A percentile compares a stretch with the other conserved stretches of the same genome.
Conservation (phyloP, 345 rosid species). For the Eucalyptus albens region DNA sequence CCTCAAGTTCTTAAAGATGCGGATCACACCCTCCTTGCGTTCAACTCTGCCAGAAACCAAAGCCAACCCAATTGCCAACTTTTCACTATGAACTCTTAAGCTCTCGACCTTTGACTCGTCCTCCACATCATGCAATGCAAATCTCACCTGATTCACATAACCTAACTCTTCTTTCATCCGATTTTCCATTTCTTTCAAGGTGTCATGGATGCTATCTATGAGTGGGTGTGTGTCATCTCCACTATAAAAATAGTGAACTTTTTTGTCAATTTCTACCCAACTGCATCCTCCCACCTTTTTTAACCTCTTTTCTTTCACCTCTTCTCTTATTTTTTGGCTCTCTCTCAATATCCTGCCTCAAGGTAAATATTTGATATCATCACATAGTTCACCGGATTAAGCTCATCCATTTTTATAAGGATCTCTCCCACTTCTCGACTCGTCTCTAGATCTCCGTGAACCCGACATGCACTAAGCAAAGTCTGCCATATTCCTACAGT, state of each 20-base stretch:
- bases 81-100: conserved; percentile 79
- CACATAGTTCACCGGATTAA: conserved; percentile 69
- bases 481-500: conserved; percentile 83
- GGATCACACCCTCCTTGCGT: conserved; percentile 22
- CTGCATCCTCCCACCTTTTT: conserved; percentile 76
- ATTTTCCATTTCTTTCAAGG: conserved; percentile 50
- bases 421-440: conserved; percentile 58
- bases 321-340: conserved; percentile 42
- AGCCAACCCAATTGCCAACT: conserved; percentile 75
- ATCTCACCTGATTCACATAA: conserved; percentile 31
- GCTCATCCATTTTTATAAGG: conserved; percentile 40
- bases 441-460: conserved; percentile 54
- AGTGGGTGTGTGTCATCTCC: conserved; percentile 51
- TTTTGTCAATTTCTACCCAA: conserved; percentile 77
- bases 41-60: conserved; percentile 27
- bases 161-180: conserved; percentile 65
- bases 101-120: conserved; percentile 70
- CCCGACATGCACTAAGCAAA: conserved; percentile 71
- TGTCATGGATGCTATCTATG: conserved; percentile 24
- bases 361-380: conserved; percentile 76
- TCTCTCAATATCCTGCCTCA: conserved; percentile 58
- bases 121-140: conserved; percentile 58
- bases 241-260: conserved; percentile 51
- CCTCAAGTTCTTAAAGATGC: conserved; percentile 78
- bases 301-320: conserved; percentile 32